Evolutionary conservation across 2,329 filamentous ascomycete species (phyloP).

Genomic region (Fusarium palustre): DNA sequence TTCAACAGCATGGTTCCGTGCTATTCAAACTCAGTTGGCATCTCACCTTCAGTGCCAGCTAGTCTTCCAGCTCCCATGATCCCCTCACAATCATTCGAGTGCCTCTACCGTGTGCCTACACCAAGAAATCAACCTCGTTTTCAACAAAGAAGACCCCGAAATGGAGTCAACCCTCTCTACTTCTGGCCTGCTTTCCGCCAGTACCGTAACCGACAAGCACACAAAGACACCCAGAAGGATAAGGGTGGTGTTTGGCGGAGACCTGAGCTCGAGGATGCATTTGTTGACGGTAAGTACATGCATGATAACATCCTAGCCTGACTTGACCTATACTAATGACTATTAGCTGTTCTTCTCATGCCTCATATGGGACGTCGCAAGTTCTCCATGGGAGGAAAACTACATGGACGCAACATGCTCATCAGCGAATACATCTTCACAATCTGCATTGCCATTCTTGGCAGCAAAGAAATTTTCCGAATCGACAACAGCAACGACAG

Average conservation of each 20-base stretch:
- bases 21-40: slow-evolving; percentile 57
- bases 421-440: slow-evolving; percentile 74
- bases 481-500: slow-evolving; percentile 59
- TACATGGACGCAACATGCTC: slow-evolving; percentile 76
- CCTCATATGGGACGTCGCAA: slow-evolving; percentile 75
- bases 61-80: slow-evolving; percentile 64
- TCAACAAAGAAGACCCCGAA: slow-evolving; percentile 53
- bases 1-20: slow-evolving; percentile 58
- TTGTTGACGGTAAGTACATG: slow-evolving; percentile 69
- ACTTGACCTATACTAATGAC: slow-evolving; percentile 37
- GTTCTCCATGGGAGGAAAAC: slow-evolving; percentile 72
- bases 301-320: background rate
- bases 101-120: slow-evolving; percentile 54
- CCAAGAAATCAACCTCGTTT: slow-evolving; percentile 53
- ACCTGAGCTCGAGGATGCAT: slow-evolving; percentile 72
- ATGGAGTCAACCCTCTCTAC: slow-evolving; percentile 68
- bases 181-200: slow-evolving; percentile 72
- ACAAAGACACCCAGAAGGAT: slow-evolving; percentile 70
- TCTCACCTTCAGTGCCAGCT: slow-evolving; percentile 60
- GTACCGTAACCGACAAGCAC: slow-evolving; percentile 73
- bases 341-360: slow-evolving; percentile 71
- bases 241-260: slow-evolving; percentile 67
- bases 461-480: slow-evolving; percentile 58
- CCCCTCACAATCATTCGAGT: slow-evolving; percentile 61
- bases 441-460: slow-evolving; percentile 54